Percentiles rank a stretch among this genome's conserved stretches.
phyloP scores from a whole-genome alignment of 2,329 filamentous ascomycete species.

The Microcyclospora pomicola region DNA sequence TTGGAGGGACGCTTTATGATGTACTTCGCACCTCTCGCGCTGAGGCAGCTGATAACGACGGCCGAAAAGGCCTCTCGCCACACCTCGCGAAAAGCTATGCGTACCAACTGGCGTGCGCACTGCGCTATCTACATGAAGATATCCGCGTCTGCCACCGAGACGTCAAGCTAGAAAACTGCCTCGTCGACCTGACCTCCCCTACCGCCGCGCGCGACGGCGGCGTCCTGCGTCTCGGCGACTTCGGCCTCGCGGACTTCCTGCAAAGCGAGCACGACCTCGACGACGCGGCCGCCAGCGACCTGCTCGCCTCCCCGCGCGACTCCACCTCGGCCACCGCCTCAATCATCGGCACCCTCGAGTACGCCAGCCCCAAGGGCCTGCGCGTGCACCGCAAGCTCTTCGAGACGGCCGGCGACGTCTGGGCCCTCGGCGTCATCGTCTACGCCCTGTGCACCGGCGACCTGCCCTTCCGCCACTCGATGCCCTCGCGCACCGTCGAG shows the following conservation, averaged over 20 bases:
- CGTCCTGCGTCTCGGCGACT: conserved; percentile 50
- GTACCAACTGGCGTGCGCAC: conserved; percentile 48
- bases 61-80: conserved; percentile 30
- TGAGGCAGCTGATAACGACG: conserved; percentile 11
- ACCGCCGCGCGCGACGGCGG: conserved; percentile 37
- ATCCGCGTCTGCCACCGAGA: conserved; percentile 53
- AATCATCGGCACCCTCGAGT: conserved; percentile 47
- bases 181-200: conserved; percentile 42
- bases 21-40: conserved; percentile 41
- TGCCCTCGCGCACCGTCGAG: conserved; percentile 44
- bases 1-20: conserved; percentile 52
- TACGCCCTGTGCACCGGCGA: conserved; percentile 47
- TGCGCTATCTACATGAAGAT: conserved; percentile 55
- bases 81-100: conserved; percentile 45
- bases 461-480: conserved; percentile 48
- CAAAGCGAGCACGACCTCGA: conserved; percentile 30
- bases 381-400: conserved; percentile 30
- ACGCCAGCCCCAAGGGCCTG: conserved; percentile 36
- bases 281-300: conserved; percentile 1
- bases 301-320: conserved; percentile 2
- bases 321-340: conserved; percentile 20
- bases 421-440: conserved; percentile 52
- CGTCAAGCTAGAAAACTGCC: conserved; percentile 56
- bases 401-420: conserved; percentile 48
- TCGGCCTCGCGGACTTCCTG: conserved; percentile 56